Percentiles rank a stretch among this genome's conserved stretches.
Conservation (phyloP, 371 early-diverging fungal species). For the Saksenaea vasiformis region DNA sequence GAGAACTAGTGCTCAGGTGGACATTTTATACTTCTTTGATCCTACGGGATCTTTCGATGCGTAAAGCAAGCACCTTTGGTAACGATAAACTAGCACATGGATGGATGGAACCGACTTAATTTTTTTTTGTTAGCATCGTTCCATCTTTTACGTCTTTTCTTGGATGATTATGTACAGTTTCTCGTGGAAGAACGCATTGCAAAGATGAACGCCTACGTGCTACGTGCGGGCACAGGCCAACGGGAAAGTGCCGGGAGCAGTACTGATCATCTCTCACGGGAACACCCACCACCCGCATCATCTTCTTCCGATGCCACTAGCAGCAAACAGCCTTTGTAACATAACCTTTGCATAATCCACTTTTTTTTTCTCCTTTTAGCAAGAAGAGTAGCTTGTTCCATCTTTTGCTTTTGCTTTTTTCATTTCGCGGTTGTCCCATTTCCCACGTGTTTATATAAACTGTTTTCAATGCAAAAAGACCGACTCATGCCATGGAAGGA, state of each 20-base stretch:
- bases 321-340: too few relatives aligned
- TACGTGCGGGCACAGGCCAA: slow-evolving; percentile 1
- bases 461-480: too few relatives aligned
- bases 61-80: slow-evolving; percentile 44
- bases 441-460: too few relatives aligned
- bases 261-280: neutral
- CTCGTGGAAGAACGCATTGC: slow-evolving; percentile 54
- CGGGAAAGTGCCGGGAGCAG: neutral
- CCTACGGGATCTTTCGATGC: slow-evolving; percentile 47
- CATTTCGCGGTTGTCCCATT: too few relatives aligned
- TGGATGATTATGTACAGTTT: slow-evolving; percentile 57
- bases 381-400: neutral
- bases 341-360: neutral
- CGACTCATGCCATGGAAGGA: neutral
- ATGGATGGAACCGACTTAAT: neutral
- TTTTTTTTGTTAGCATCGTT: slow-evolving; percentile 30
- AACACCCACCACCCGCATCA: neutral
- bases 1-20: slow-evolving; percentile 60
- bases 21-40: slow-evolving; percentile 44
- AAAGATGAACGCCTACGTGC: slow-evolving; percentile 26
- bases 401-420: too few relatives aligned
- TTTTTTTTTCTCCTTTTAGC: slow-evolving; percentile 15
- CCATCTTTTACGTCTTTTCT: slow-evolving; percentile 44
- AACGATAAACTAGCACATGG: slow-evolving; percentile 5
- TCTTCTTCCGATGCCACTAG: too few relatives aligned